Percentiles rank a stretch among this genome's conserved stretches.
These are phyloP conservation scores for Salix suchowensis DNA, from an alignment of 345 rosid species.

Conservation along the genomic window DNA sequence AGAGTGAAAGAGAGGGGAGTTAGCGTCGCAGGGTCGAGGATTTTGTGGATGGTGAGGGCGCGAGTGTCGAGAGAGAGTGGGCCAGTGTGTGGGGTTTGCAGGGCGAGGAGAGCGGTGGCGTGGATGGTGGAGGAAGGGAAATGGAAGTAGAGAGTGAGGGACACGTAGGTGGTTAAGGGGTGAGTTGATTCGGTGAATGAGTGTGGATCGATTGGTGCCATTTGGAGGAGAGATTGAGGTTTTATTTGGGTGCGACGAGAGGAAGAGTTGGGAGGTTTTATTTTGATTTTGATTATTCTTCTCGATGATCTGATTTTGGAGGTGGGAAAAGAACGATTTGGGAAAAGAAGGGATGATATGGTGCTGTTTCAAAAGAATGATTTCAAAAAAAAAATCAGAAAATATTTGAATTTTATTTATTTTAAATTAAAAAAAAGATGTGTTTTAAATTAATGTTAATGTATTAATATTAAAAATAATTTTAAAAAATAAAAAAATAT, in stretches of 20 bases:
- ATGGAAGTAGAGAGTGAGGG: conserved; percentile 70
- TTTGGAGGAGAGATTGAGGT: conserved; percentile 7
- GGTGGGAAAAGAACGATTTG: not conserved
- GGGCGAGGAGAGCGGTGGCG: conserved; percentile 68
- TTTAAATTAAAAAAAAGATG: too few species aligned
- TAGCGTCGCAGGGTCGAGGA: conserved; percentile 46
- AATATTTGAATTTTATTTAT: too few species aligned
- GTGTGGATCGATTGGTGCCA: conserved; percentile 83
- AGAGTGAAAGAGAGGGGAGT: conserved; percentile 40
- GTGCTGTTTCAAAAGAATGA: too few species aligned
- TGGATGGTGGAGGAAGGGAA: conserved; percentile 71
- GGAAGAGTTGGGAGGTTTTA: not conserved
- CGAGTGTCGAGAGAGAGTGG: conserved; percentile 67
- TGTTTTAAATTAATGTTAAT: too few species aligned
- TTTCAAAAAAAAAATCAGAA: too few species aligned
- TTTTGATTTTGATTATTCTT: not conserved
- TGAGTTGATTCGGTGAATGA: conserved; percentile 69
- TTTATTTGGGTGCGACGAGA: too few species aligned
- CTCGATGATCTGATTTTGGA: not conserved
- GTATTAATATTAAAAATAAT: too few species aligned
- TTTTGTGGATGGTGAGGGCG: conserved; percentile 38
- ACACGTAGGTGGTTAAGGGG: conserved; percentile 58
- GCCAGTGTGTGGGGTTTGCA: conserved; percentile 46
- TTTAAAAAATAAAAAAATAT: too few species aligned
- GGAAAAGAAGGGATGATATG: not conserved